phyloP scores from a whole-genome alignment of 257 asterid genomes.

The Rauvolfia tetraphylla region DNA sequence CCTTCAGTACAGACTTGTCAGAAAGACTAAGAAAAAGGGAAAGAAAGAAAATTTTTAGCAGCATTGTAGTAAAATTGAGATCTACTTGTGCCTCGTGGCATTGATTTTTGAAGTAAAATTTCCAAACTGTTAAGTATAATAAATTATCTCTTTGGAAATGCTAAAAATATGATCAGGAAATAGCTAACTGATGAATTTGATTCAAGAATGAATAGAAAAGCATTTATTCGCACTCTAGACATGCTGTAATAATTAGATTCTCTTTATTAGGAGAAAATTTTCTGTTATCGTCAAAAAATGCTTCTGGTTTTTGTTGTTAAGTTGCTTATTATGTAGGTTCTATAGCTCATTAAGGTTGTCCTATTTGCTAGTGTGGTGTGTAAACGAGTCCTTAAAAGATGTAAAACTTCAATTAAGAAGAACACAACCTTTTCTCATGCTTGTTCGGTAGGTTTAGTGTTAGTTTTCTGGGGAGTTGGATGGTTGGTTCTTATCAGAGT shows the following conservation, averaged over 20 bases:
- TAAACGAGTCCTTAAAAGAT: background rate
- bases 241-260: background rate
- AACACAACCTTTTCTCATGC: background rate
- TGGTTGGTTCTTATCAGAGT: background rate
- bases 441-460: background rate
- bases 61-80: background rate
- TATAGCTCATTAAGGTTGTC: background rate
- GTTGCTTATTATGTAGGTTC: background rate
- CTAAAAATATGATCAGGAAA: background rate
- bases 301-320: background rate
- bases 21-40: background rate
- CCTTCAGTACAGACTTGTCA: background rate
- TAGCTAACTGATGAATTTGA: background rate
- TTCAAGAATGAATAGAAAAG: background rate
- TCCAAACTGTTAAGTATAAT: background rate
- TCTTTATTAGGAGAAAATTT: background rate
- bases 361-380: too few species aligned
- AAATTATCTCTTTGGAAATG: background rate
- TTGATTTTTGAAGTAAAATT: background rate
- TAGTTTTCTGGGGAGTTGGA: background rate
- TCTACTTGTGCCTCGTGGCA: background rate
- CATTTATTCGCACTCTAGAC: background rate
- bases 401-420: background rate
- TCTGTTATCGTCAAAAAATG: background rate
- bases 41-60: background rate